phyloP scores from a whole-genome alignment of 2,329 filamentous ascomycete genomes.

The Trichoderma hamatum region DNA sequence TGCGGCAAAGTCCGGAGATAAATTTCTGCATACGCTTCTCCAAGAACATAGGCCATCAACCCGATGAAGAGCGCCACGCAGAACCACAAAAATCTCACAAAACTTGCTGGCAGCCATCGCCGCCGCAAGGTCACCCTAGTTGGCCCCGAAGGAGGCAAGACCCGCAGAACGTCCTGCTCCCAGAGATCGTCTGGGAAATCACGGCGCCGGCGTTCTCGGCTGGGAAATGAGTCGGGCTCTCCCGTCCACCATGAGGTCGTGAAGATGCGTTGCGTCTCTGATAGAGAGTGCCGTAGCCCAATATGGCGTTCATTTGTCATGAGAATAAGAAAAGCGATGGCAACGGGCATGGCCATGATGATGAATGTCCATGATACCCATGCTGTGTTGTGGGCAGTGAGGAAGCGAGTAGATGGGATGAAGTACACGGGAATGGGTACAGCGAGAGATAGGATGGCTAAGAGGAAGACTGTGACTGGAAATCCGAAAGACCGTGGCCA shows the following conservation, averaged over 20 bases:
- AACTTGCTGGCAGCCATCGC: constrained; percentile 66
- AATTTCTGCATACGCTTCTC: constrained; percentile 70
- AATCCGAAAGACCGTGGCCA: constrained; percentile 68
- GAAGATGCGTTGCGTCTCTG: constrained; percentile 69
- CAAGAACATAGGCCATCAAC: constrained; percentile 67
- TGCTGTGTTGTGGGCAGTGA: constrained; percentile 65
- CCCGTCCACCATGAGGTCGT: constrained; percentile 68
- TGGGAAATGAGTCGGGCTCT: constrained; percentile 53
- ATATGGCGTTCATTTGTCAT: constrained; percentile 66
- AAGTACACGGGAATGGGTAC: constrained; percentile 64
- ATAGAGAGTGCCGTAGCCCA: constrained; percentile 61
- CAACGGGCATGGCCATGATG: constrained; percentile 70
- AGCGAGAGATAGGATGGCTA: constrained; percentile 62
- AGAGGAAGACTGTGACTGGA: constrained; percentile 63
- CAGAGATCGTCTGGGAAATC: constrained; percentile 43
- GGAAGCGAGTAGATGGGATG: constrained; percentile 53
- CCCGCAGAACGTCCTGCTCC: constrained; percentile 42
- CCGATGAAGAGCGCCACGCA: constrained; percentile 65
- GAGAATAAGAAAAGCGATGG: constrained; percentile 65
- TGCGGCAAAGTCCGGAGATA: constrained; percentile 69
- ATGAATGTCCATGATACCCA: constrained; percentile 73
- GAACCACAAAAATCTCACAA: constrained; percentile 71
- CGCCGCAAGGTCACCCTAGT: constrained; percentile 49
- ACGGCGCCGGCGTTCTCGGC: constrained; percentile 48
- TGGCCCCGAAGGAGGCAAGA: constrained; percentile 33